Percentiles rank a stretch among this genome's conserved stretches.
These are phyloP conservation scores for Crucibulum parvulum DNA, from an alignment of 1,284 basidiomycete species.

Conservation along the genomic window DNA sequence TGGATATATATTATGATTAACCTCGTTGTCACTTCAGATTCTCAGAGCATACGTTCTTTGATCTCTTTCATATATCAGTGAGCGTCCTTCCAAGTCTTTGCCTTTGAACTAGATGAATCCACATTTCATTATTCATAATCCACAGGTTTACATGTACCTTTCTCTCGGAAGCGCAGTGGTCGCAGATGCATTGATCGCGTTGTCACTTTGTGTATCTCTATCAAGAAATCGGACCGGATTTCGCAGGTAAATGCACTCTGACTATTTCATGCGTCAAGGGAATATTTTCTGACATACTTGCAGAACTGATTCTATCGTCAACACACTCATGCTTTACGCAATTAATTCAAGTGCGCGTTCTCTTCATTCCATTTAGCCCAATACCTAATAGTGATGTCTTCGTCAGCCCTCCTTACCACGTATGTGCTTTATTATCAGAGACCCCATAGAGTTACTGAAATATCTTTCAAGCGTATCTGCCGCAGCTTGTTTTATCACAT, in stretches of 20 bases:
- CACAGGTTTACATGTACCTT: constrained; percentile 21
- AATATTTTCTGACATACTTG: not conserved
- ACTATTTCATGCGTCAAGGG: not conserved
- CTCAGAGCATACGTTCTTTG: not conserved
- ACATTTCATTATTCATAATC: not conserved
- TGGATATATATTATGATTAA: too few species aligned
- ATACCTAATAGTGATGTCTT: not conserved
- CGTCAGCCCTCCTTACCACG: constrained; percentile 22
- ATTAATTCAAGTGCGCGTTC: constrained; percentile 5
- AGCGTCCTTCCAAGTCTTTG: not conserved
- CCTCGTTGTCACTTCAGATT: not conserved
- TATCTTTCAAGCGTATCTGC: constrained; percentile 23
- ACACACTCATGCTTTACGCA: constrained; percentile 7
- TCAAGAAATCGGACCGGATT: constrained; percentile 32
- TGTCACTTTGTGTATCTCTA: constrained; percentile 26
- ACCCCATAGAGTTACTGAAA: constrained; percentile 11
- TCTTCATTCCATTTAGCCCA: not conserved
- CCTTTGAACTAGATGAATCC: not conserved
- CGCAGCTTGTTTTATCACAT: constrained; percentile 36
- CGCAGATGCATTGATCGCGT: constrained; percentile 30
- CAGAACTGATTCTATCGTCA: constrained; percentile 9
- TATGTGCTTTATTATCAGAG: constrained; percentile 6
- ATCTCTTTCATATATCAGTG: not conserved
- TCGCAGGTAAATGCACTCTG: constrained; percentile 18
- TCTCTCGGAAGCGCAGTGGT: constrained; percentile 24